Base-by-base conservation (phyloP, 202 grass and related monocot genomes). In the Saccharum hybrid region DNA sequence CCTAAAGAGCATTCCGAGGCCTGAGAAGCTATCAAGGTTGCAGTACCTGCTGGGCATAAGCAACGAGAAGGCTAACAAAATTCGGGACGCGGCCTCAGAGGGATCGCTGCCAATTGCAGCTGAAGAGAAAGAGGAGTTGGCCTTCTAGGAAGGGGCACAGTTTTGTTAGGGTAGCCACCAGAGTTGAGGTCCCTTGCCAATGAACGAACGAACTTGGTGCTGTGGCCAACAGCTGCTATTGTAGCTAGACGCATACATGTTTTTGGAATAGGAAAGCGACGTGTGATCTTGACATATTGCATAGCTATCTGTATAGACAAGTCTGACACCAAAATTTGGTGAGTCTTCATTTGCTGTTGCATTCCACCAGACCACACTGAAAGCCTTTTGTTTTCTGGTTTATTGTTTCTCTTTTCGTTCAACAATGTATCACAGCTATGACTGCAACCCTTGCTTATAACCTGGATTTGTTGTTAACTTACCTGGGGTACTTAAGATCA, bases 1-100 rank as follows among this genome's bases (percentile, higher is more conserved):
- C 78, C 76, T 99, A 66, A 96, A 99, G 83, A 92, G 91, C n/a
- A 96, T 96, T 61, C 93, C 96, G 0, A 96, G 89, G 65, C 83
- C 93, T 0, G 93, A 94, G 48, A 96, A 96, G 71, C 81, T 99
- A 37, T 83, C 89, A 10, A 89, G 93, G 84, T 71, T 99, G 38
- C 93, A 94, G 77, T 90, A 84, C 59, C 85, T 99, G 68, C 89
- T 99, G 3, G 65, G 76, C 52, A 87, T 99, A 69, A 99, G 89
- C 7, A 33, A 90, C 6, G 87, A 89, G 74, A 96, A 90, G 68
- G 91, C 89, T 62, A 66, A 82, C 28, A 45, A 83, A 68, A 86
- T 99, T 63, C 75, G 66, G 40, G 89, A 99, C 34, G 88, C 93
- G 0, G 96, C 93, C 15, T 80, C 82, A 5, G 88, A 88, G 54